Conservation (phyloP, 352 stramenopile species). For the Phytophthora pseudosyringae region DNA sequence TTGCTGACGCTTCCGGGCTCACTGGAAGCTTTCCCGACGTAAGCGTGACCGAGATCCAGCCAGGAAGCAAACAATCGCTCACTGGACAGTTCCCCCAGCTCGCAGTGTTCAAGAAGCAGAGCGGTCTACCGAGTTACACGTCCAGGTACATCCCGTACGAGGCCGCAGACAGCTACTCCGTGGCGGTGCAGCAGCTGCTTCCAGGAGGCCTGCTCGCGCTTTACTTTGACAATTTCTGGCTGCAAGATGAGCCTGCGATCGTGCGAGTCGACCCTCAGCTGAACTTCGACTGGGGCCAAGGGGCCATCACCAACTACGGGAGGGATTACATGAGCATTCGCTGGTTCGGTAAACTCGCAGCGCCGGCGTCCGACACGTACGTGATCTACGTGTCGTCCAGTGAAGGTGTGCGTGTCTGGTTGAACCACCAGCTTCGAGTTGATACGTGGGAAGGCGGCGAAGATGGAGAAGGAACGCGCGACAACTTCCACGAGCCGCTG, state of each 20-base stretch:
- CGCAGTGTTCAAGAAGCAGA: slow-evolving; percentile 91
- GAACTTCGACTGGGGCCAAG: slow-evolving; percentile 91
- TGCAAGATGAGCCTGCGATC: slow-evolving; percentile 92
- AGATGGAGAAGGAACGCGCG: slow-evolving; percentile 46
- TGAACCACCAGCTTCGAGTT: slow-evolving; percentile 93
- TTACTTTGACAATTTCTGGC: slow-evolving; percentile 98
- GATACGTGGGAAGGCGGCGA: slow-evolving; percentile 89
- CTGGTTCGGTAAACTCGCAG: slow-evolving; percentile 94
- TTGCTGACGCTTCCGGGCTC: slow-evolving; percentile 44
- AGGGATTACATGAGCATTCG: slow-evolving; percentile 95
- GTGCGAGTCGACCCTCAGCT: slow-evolving; percentile 86
- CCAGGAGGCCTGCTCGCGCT: slow-evolving; percentile 87
- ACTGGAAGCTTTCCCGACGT: slow-evolving; percentile 66
- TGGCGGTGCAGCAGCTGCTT: slow-evolving; percentile 93
- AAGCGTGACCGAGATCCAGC: slow-evolving; percentile 68
- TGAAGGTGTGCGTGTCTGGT: slow-evolving; percentile 93
- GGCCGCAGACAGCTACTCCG: slow-evolving; percentile 77
- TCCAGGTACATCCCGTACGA: slow-evolving; percentile 85
- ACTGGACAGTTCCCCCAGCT: slow-evolving; percentile 79
- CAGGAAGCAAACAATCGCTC: slow-evolving; percentile 70
- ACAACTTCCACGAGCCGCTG: slow-evolving; percentile 80
- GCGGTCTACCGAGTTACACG: slow-evolving; percentile 93
- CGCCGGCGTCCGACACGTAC: slow-evolving; percentile 85
- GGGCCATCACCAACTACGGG: slow-evolving; percentile 92
- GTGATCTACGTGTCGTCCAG: slow-evolving; percentile 93